Conservation (phyloP, 1,284 basidiomycete species). For the Tilletia setariae region DNA sequence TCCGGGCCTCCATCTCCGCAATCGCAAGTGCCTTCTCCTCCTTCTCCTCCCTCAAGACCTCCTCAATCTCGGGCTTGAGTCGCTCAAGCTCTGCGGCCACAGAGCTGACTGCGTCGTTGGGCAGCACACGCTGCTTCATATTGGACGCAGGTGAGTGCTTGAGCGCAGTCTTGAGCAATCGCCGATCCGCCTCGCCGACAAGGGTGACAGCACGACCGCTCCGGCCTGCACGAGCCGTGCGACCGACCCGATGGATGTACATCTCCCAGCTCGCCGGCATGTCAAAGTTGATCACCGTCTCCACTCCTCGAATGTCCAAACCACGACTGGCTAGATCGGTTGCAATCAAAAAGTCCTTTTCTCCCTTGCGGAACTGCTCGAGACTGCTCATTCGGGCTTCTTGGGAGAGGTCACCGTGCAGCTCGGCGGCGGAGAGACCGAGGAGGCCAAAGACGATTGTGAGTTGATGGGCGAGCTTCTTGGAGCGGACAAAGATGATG, state of each 20-base stretch:
- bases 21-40: conserved; percentile 73
- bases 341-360: conserved; percentile 84
- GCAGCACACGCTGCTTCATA: conserved; percentile 83
- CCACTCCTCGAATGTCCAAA: conserved; percentile 95
- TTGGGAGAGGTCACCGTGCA: conserved; percentile 92
- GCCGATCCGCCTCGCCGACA: conserved; percentile 91
- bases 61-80: conserved; percentile 75
- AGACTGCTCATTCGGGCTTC: conserved; percentile 86
- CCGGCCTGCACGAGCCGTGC: conserved; percentile 61
- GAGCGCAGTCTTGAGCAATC: conserved; percentile 91
- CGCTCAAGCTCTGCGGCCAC: conserved; percentile 70
- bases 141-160: conserved; percentile 81
- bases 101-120: conserved; percentile 70
- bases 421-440: conserved; percentile 79
- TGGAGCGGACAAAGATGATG: conserved; percentile 91
- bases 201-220: conserved; percentile 74
- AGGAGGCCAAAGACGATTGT: conserved; percentile 86
- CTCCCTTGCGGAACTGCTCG: conserved; percentile 78
- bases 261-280: conserved; percentile 91
- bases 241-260: conserved; percentile 92
- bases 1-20: conserved; percentile 93
- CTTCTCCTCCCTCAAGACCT: conserved; percentile 83
- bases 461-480: conserved; percentile 94
- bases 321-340: conserved; percentile 94
- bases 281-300: conserved; percentile 92